A percentile compares a stretch with the other conserved stretches of the same genome.
These are phyloP conservation scores for Boechera stricta DNA, from an alignment of 345 rosid species.

Conservation along the genomic window DNA sequence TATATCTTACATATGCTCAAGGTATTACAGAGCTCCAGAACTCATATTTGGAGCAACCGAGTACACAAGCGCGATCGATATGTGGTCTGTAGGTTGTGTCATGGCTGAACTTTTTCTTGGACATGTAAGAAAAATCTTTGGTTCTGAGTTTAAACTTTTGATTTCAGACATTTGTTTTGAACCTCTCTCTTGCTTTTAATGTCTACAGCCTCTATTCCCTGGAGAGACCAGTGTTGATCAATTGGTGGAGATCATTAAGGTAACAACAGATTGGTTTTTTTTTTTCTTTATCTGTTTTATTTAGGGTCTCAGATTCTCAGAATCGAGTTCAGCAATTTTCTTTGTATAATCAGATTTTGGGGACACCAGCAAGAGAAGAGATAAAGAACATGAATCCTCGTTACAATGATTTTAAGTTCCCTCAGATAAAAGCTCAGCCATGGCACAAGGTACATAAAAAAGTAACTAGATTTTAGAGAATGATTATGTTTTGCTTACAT, in stretches of 20 bases:
- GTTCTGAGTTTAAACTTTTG: background rate
- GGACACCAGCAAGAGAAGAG: constrained; percentile 90
- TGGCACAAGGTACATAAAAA: constrained; percentile 77
- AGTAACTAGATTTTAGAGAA: background rate
- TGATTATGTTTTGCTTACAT: constrained; percentile 1
- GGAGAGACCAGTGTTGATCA: constrained; percentile 99
- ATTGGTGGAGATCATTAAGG: constrained; percentile 97
- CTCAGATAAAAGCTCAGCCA: constrained; percentile 92
- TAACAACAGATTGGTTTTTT: constrained; percentile 27
- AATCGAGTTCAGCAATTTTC: background rate
- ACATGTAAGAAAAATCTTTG: constrained; percentile 52
- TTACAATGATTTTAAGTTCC: constrained; percentile 85
- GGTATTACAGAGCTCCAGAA: constrained; percentile 97
- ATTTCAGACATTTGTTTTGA: constrained; percentile 21
- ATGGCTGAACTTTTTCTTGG: constrained; percentile 97
- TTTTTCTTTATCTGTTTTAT: background rate
- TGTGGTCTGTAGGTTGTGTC: constrained; percentile 98
- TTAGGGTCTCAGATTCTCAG: background rate
- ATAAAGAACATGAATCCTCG: constrained; percentile 90
- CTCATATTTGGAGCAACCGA: constrained; percentile 96
- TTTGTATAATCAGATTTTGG: constrained; percentile 56
- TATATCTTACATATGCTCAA: constrained; percentile 92
- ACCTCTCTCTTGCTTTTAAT: constrained; percentile 10
- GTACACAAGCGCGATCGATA: constrained; percentile 95
- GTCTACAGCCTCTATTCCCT: constrained; percentile 90